Base-by-base conservation (phyloP, 1,284 basidiomycete genomes). In the Xerocomus amazonicus region DNA sequence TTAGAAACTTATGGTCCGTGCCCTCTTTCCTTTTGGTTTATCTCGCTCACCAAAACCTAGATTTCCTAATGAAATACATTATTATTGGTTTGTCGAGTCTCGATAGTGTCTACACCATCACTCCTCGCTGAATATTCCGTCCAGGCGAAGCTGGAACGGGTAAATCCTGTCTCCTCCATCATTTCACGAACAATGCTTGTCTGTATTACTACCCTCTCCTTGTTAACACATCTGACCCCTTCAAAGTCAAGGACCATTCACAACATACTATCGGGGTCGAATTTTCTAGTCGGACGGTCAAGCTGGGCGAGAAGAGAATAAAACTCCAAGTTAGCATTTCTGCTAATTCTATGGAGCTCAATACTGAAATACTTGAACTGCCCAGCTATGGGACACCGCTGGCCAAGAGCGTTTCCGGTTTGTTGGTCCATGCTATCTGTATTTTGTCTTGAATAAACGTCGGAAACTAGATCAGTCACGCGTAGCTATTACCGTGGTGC, bases 211-310 rank as follows among this genome's bases (percentile, higher is more conserved):
- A 13, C 49, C 43, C 37, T 17, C 36, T 36, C 44, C 39, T 43
- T 46, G 29, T 50, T 35, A 23, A 40, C 42, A 13, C 45, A 17
- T 52, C 50, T 56, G 13, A 55, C 51, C 23, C 39, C 29, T 42
- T 43, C 37, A 8, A 67, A 97, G 94, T 96, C 80, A 97, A 96
- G 72, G 90, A 94, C 60, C 89, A 96, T 64, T 94, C 94, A 0
- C 89, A 95, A 69, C 96, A 99, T 68, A 99, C 96, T 12, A 98
- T 99, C 55, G 96, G 95, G 10, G 93, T 97, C 31, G 94, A 96
- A 64, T 96, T 97, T 67, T 92, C 91, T 9, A 93, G 90, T 66
- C 76, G 92, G 53, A 92, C 91, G 1, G 80, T 97, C 46, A 86
- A 86, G 60, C 78, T 97, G 40, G 93, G 90, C 51, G 92, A 95